Conservation (phyloP, 164 flowering plant species). For the Vitis rotundifolia region DNA sequence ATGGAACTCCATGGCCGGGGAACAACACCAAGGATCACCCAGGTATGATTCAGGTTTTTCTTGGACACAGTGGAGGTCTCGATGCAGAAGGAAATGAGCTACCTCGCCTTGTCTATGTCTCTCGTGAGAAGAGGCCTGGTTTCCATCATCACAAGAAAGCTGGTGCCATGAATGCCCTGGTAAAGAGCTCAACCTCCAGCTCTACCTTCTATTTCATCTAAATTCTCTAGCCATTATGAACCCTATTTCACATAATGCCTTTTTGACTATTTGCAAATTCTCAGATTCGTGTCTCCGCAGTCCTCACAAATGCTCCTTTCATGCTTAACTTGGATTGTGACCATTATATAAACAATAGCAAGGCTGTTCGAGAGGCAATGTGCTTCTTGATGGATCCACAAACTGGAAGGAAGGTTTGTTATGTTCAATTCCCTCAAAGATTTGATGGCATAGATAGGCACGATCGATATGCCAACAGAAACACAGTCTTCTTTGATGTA, state of each 20-base stretch:
- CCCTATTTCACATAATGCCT: neutral
- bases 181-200: constrained; percentile 21
- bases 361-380: constrained; percentile 92
- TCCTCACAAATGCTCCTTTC: constrained; percentile 95
- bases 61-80: constrained; percentile 94
- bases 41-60: constrained; percentile 97
- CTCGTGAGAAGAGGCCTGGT: constrained; percentile 99
- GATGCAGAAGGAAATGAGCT: constrained; percentile 94
- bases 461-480: constrained; percentile 94
- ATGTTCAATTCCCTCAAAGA: constrained; percentile 94
- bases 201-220: neutral
- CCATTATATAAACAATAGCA: constrained; percentile 92
- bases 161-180: constrained; percentile 99
- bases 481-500: constrained; percentile 98
- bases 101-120: constrained; percentile 93
- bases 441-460: constrained; percentile 89
- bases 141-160: constrained; percentile 97
- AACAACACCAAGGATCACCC: constrained; percentile 96
- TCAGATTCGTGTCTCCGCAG: constrained; percentile 93
- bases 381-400: constrained; percentile 99
- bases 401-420: constrained; percentile 82
- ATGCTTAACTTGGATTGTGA: constrained; percentile 98
- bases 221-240: neutral
- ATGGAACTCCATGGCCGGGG: constrained; percentile 99
- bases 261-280: constrained; percentile 1